Conservation (phyloP, 306 rosid species). For the Lupinus albus region DNA sequence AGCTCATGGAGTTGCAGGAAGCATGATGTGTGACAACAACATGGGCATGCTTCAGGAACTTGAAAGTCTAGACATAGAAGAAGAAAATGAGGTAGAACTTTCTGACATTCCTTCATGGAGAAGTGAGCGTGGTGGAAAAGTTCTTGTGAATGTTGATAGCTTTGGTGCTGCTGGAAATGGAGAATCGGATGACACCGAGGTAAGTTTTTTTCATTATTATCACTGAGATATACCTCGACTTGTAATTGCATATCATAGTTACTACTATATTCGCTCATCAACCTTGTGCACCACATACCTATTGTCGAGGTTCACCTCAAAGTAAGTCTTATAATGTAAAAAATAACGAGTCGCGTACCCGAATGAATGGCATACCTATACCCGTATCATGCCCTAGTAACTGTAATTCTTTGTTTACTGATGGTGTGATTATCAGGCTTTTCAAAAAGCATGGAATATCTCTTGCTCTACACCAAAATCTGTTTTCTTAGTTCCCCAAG, state of each 20-base stretch:
- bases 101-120: conserved; percentile 71
- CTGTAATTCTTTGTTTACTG: background rate
- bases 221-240: background rate
- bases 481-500: conserved; percentile 81
- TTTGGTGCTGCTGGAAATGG: conserved; percentile 86
- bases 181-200: conserved; percentile 87
- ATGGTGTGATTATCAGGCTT: conserved; percentile 62
- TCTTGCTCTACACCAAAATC: conserved; percentile 81
- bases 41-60: conserved; percentile 55
- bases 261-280: too few species aligned
- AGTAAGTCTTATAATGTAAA: too few species aligned
- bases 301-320: too few species aligned
- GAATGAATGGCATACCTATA: too few species aligned
- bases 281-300: too few species aligned
- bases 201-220: conserved; percentile 33
- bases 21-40: conserved; percentile 48
- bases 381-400: too few species aligned
- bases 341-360: too few species aligned
- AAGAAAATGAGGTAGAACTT: conserved; percentile 54
- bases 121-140: conserved; percentile 78
- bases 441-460: conserved; percentile 75
- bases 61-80: conserved; percentile 57
- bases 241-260: background rate
- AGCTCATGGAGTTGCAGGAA: conserved; percentile 66
- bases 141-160: conserved; percentile 93